phyloP scores from a whole-genome alignment of 495 filamentous ascomycete species.

The Penicillium malachiteum region DNA sequence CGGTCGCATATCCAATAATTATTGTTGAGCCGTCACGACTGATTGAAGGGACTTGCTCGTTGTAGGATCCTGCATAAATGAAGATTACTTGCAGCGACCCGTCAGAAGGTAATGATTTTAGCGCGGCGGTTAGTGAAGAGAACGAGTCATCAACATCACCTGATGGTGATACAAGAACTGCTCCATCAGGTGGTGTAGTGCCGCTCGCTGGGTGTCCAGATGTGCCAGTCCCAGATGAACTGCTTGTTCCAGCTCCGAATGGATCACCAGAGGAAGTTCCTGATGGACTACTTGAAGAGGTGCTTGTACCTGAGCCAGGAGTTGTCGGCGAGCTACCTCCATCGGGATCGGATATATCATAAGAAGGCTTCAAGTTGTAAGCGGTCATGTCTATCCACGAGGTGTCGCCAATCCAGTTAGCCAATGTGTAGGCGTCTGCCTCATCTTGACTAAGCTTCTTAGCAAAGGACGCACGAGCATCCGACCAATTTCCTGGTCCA shows the following conservation, averaged over 20 bases:
- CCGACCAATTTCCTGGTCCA: neutral
- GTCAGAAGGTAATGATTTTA: neutral
- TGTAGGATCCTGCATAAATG: slow-evolving; percentile 2
- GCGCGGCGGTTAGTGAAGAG: neutral
- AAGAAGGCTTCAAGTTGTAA: slow-evolving; percentile 3
- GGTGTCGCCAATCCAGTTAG: slow-evolving; percentile 3
- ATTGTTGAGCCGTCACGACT: neutral
- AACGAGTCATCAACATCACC: neutral
- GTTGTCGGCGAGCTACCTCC: neutral
- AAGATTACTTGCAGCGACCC: neutral
- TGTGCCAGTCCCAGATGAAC: neutral
- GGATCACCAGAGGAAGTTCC: neutral
- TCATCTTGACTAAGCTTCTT: neutral
- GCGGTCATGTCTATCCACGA: slow-evolving; percentile 10
- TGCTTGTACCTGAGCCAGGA: neutral
- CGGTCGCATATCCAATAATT: neutral
- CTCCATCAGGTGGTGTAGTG: neutral
- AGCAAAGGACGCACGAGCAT: neutral
- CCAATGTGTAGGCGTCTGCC: neutral
- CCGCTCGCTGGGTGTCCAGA: neutral
- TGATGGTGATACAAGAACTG: neutral
- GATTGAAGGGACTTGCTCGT: slow-evolving; percentile 1
- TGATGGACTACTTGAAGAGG: neutral
- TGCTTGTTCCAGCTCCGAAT: neutral
- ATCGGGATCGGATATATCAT: neutral